Evolutionary conservation across 768 basidiomycete genomes (phyloP).

Genomic region (Gymnopilus dilepis): DNA sequence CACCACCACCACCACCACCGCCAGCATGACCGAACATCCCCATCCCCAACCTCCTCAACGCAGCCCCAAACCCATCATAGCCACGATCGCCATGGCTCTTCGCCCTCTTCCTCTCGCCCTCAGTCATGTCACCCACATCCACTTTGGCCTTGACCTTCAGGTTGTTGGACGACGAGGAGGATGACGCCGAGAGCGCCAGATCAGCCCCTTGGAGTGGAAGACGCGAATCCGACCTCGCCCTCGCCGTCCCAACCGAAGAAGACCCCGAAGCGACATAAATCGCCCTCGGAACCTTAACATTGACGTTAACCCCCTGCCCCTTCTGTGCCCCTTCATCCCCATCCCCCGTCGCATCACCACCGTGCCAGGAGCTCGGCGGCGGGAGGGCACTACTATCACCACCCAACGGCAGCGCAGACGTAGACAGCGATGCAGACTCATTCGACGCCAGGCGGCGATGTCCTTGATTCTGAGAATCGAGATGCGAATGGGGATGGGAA

Average conservation of each 20-base stretch:
- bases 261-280: background rate
- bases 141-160: background rate
- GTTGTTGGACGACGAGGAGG: background rate
- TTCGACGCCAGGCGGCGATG: background rate
- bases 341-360: background rate
- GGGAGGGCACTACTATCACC: too few relatives aligned
- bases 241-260: background rate
- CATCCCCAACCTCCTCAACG: constrained; percentile 8
- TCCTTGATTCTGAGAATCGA: too few relatives aligned
- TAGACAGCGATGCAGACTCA: background rate
- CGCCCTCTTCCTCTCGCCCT: background rate
- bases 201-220: background rate
- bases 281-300: constrained; percentile 1
- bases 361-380: background rate
- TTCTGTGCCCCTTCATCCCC: background rate
- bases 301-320: too few relatives aligned
- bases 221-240: background rate
- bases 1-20: background rate
- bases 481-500: background rate
- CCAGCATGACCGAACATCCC: background rate
- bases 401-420: background rate
- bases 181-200: background rate
- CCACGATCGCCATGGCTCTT: too few relatives aligned
- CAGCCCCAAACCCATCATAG: background rate
- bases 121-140: background rate